Evolutionary conservation across 495 filamentous ascomycete genomes (phyloP).

Genomic region (Penicillium robsamsonii): DNA sequence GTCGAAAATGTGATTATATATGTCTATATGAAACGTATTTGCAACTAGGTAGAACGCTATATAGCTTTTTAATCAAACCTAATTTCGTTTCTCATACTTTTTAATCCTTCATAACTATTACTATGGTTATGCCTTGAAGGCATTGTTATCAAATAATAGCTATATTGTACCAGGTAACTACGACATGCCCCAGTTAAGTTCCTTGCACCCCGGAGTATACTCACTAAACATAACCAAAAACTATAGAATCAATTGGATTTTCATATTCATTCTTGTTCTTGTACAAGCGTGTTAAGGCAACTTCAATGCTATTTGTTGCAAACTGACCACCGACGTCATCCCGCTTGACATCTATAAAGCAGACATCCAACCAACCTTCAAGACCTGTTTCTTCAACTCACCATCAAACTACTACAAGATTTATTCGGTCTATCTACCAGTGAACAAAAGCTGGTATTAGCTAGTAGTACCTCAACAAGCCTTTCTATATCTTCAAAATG

Average conservation of each 20-base stretch:
- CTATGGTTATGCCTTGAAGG: too few species aligned
- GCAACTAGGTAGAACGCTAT: neutral
- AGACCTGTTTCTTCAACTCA: conserved; percentile 1
- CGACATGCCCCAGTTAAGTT: neutral
- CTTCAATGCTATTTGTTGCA: conserved; percentile 5
- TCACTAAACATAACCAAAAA: neutral
- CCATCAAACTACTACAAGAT: neutral
- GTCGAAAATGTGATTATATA: too few species aligned
- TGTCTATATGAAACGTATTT: neutral
- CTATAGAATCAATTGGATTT: neutral
- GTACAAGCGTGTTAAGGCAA: neutral
- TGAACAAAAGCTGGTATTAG: neutral
- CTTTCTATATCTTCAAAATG: conserved; percentile 21
- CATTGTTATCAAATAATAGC: too few species aligned
- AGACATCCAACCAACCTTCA: neutral
- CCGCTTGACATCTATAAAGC: conserved; percentile 17
- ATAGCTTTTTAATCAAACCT: neutral
- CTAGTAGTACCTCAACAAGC: neutral
- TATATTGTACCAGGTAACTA: too few species aligned
- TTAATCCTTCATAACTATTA: too few species aligned
- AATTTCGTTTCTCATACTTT: neutral
- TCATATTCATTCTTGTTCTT: neutral
- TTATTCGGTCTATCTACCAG: neutral
- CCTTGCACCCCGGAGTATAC: neutral
- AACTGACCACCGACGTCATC: conserved; percentile 27